phyloP scores from a whole-genome alignment of 805 yeast species.

The Scheffersomyces stipitis region DNA sequence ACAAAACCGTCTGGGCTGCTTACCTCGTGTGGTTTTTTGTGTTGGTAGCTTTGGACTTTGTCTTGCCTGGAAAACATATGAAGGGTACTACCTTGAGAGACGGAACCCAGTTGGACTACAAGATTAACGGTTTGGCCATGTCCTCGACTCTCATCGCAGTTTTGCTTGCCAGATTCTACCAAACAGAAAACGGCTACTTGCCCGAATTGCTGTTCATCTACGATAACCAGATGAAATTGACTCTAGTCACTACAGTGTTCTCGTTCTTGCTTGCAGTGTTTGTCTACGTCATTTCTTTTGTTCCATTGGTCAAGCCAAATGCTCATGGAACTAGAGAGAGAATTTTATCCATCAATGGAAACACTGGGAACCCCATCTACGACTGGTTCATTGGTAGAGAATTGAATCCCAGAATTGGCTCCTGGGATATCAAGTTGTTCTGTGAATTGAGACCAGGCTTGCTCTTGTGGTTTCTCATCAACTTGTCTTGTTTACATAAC shows the following conservation, averaged over 20 bases:
- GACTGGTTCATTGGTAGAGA: slow-evolving; percentile 99
- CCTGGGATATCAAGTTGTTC: slow-evolving; percentile 84
- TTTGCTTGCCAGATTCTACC: slow-evolving; percentile 52
- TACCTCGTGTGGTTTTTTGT: slow-evolving; percentile 73
- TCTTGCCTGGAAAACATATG: slow-evolving; percentile 61
- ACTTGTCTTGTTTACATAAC: slow-evolving; percentile 76
- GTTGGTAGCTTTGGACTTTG: slow-evolving; percentile 60
- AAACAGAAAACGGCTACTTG: slow-evolving; percentile 49
- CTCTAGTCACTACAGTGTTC: slow-evolving; percentile 61
- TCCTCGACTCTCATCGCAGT: slow-evolving; percentile 36
- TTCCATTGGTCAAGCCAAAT: slow-evolving; percentile 53
- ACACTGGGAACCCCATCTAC: slow-evolving; percentile 69
- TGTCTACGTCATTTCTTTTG: slow-evolving; percentile 67
- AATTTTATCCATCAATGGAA: slow-evolving; percentile 83
- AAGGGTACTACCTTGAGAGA: slow-evolving; percentile 76
- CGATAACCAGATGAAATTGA: slow-evolving; percentile 63
- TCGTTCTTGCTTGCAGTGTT: slow-evolving; percentile 61
- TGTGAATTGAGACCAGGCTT: slow-evolving; percentile 96
- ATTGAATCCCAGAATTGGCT: slow-evolving; percentile 84
- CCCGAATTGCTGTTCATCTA: slow-evolving; percentile 83
- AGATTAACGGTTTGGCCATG: slow-evolving; percentile 76
- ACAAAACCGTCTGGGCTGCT: slow-evolving; percentile 54
- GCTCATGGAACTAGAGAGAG: slow-evolving; percentile 60
- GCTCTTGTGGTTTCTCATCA: slow-evolving; percentile 78
- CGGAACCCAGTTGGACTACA: slow-evolving; percentile 67